Evolutionary conservation across 2,329 filamentous ascomycete species (phyloP).

Genomic region (Colletotrichum lindemuthianum): DNA sequence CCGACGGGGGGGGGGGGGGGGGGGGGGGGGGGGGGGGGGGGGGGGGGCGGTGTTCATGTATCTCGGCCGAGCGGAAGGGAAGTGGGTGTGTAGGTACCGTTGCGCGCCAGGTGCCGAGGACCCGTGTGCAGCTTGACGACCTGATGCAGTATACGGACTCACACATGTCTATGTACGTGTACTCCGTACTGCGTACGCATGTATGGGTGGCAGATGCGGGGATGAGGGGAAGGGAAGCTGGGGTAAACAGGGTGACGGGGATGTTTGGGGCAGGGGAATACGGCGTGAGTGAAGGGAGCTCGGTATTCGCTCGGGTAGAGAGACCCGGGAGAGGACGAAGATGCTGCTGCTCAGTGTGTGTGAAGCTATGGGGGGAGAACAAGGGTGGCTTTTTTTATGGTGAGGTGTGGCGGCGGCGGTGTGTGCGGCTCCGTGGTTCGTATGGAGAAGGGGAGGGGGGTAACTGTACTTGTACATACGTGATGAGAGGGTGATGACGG

Average conservation of each 20-base stretch:
- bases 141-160: too few species aligned
- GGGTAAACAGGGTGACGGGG: background rate
- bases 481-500: background rate
- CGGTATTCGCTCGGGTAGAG: slow-evolving; percentile 14
- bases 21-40: background rate
- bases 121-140: background rate
- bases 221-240: slow-evolving; percentile 1
- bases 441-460: background rate
- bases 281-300: background rate
- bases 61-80: slow-evolving; percentile 16
- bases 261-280: background rate
- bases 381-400: background rate
- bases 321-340: slow-evolving; percentile 1
- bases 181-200: too few species aligned
- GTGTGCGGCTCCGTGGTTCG: slow-evolving; percentile 21
- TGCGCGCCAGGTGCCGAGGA: background rate
- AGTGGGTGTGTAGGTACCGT: background rate
- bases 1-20: too few species aligned
- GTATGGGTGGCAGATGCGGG: slow-evolving; percentile 6
- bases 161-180: background rate
- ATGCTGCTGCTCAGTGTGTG: background rate
- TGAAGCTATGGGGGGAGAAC: background rate
- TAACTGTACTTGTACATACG: background rate
- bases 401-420: slow-evolving; percentile 3
- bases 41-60: background rate